Conservation (phyloP, 1,284 basidiomycete genomes). For the Pseudozyma sp. region DNA sequence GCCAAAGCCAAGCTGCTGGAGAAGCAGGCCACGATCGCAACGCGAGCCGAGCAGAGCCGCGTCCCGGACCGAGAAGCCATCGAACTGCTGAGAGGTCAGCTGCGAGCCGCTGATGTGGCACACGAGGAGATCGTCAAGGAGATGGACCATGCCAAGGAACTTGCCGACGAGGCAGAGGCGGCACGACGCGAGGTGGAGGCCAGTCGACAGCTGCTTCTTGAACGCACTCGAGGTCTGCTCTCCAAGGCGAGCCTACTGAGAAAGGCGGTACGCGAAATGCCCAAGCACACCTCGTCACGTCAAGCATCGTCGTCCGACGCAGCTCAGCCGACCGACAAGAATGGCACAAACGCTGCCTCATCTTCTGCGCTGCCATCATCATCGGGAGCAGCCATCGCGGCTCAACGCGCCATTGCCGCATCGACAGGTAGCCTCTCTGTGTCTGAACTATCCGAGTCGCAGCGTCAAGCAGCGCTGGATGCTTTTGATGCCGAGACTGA, state of each 20-base stretch:
- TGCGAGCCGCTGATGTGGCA: constrained; percentile 58
- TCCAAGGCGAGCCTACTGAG: constrained; percentile 37
- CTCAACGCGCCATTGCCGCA: constrained; percentile 39
- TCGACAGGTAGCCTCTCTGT: constrained; percentile 38
- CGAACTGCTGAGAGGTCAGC: constrained; percentile 57
- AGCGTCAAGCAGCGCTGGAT: constrained; percentile 49
- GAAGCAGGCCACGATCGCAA: constrained; percentile 24
- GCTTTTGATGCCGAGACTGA: constrained; percentile 50
- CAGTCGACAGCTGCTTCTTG: constrained; percentile 50
- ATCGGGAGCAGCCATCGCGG: constrained; percentile 14
- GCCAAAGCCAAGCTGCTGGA: constrained; percentile 40
- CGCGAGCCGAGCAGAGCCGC: constrained; percentile 32
- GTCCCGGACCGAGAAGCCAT: constrained; percentile 41
- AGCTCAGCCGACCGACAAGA: constrained; percentile 11
- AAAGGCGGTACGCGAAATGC: constrained; percentile 51
- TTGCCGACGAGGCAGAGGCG: constrained; percentile 49
- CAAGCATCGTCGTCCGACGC: constrained; percentile 27
- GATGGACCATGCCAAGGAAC: constrained; percentile 55
- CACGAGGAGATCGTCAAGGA: constrained; percentile 59
- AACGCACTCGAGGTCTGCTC: constrained; percentile 40
- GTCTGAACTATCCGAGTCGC: constrained; percentile 48
- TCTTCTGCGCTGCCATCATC: constrained; percentile 9
- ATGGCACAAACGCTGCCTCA: constrained; percentile 7
- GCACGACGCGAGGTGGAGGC: constrained; percentile 44
- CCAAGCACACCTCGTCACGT: constrained; percentile 50